Base-by-base conservation (phyloP, 176 grass and related monocot genomes). In the Hsuehochloa calcarea region DNA sequence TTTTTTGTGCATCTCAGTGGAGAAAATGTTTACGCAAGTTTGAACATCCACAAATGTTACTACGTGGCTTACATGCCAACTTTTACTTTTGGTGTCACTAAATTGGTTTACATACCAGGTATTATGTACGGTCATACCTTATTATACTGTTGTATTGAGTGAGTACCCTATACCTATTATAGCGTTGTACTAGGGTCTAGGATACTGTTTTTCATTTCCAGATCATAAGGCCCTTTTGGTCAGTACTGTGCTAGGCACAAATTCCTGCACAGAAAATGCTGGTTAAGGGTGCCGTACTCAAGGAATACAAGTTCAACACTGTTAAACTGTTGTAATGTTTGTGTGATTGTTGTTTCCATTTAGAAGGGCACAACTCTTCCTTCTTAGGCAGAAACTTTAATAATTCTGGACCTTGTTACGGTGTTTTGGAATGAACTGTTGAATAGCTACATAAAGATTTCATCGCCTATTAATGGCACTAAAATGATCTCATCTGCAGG, bases 401-500 rank as follows among this genome's bases (percentile, higher is more conserved):
- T 74, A 25, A 38, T 78, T 31, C 9, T 72, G 27, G 45, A 47
- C 45, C 2, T 47, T 12, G 16, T 51, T 67, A 84, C 19, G 22
- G 44, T 84, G 5, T 38, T 76, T 26, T 31, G 47, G 61, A 55
- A 22, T 2, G 44, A 75, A 12, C 27, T 80, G 19, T 19, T 58
- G 19, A 63, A 65, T 74, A 67, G 47, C 68, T 65, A 67, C 10
- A 40, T 59, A 64, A 49, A 52, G 14, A 65, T 44, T 80, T 13
- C 14, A 1, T 26, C 22, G 50, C 35, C 56, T 80, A 25, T 66
- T 81, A 44, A 72, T 47, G 13, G 49, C 38, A 52, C 4, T 64
- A 26, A 82, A 78, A 8, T 10, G 66, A 61, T 65, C 5, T 56
- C 62, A 39, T 87, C 41, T 89, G 66, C 72, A 98, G 96, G 96